A percentile compares a stretch with the other conserved stretches of the same genome.
phyloP scores from a whole-genome alignment of 306 rosid genomes.

The Arachis hypogaea region DNA sequence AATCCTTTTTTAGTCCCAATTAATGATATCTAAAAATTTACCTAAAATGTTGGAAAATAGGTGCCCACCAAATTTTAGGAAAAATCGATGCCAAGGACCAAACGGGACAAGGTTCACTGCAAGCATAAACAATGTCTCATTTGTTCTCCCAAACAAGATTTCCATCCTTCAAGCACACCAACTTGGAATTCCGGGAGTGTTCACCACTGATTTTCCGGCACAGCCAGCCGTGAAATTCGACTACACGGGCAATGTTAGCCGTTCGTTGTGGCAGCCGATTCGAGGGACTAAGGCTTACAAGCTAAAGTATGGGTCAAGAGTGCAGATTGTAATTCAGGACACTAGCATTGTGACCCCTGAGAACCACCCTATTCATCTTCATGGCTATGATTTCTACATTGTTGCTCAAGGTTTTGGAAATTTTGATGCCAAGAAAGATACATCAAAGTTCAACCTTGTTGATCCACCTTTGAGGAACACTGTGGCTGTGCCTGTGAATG shows the following conservation, averaged over 20 bases:
- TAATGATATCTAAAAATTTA: no score
- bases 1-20: no score
- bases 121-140: slow-evolving; percentile 85
- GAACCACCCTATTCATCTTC: slow-evolving; percentile 91
- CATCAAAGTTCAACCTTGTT: slow-evolving; percentile 73
- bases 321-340: slow-evolving; percentile 83
- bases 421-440: slow-evolving; percentile 64
- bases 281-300: slow-evolving; percentile 64
- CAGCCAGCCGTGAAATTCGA: slow-evolving; percentile 68
- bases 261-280: slow-evolving; percentile 74
- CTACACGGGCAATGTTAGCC: slow-evolving; percentile 88
- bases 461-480: slow-evolving; percentile 93
- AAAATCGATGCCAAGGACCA: slow-evolving; percentile 72
- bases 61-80: slow-evolving; percentile 56
- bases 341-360: slow-evolving; percentile 79
- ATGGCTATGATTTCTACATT: slow-evolving; percentile 88
- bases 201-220: slow-evolving; percentile 78
- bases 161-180: slow-evolving; percentile 80
- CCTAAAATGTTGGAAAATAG: not conserved
- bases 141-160: slow-evolving; percentile 63
- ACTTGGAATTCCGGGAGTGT: slow-evolving; percentile 61
- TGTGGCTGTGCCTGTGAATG: slow-evolving; percentile 77
- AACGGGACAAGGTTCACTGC: slow-evolving; percentile 88
- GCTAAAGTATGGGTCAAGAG: slow-evolving; percentile 74
- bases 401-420: slow-evolving; percentile 91